Evolutionary conservation across 495 filamentous ascomycete species (phyloP), one percentile per base, ranked within the genome.

Genomic region (Talaromyces borbonicus): DNA sequence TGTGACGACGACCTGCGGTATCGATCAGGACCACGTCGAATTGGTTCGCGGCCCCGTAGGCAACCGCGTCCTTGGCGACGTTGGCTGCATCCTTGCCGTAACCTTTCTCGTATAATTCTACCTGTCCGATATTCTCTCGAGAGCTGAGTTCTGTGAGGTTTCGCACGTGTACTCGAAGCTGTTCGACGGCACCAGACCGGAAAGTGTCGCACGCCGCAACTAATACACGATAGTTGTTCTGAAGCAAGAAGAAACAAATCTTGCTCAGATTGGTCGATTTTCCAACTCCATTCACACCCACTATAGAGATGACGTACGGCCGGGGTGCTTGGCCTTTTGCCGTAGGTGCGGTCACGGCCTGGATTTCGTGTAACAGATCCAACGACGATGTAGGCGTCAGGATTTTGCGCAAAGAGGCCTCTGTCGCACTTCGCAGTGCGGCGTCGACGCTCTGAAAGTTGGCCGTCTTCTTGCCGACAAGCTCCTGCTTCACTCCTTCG

Each of bases 211-310:
- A 94, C 11, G 93, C 92, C 1, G 87, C 92, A 56, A 98, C 85
- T 40, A 98, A 75, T n/a, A 98, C 86, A 51, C 84, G 82, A 67
- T 90, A 93, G 57, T 89, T 85, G 68, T 98, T 97, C 61, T 98
- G 93, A 18, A 98, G 72, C 8, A 98, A 74, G 69, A 97, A 96
- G 68, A 90, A 97, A 60, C 86, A 90, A 49, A 98, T 92, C 65
- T 98, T 98, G 58, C 85, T 87, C 14, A 98, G 68, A 52, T 95
- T 97, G 15, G 92, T 98, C 6, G 87, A 95, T 65, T 98, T 98
- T 57, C 92, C 92, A 38, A 98, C 92, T 19, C 92, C 92, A 56
- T 98, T 98, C 54, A 98, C 92, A 43, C 92, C 92, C 25, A 98
- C 93, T 45, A 98, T 94, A 24, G 87, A 93, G 54, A 98, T 93